Conservation (phyloP, 345 rosid species). For the Reutealis trisperma region DNA sequence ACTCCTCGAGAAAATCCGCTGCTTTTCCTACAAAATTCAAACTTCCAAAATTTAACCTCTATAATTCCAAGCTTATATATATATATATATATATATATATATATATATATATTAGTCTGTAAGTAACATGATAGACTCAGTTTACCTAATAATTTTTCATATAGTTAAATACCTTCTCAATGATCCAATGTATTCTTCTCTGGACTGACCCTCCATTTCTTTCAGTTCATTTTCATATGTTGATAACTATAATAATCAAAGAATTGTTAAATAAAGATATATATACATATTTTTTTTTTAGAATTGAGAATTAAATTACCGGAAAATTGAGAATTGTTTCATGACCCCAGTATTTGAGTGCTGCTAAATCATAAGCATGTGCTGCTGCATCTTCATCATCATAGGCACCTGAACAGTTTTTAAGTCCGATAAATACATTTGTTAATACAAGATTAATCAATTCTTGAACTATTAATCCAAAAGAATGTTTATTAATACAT, state of each 20-base stretch:
- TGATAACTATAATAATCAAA: slow-evolving; percentile 39
- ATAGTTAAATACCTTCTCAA: slow-evolving; percentile 79
- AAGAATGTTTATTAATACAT: slow-evolving; percentile 3
- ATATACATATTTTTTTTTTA: too few species aligned
- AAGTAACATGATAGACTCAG: too few species aligned
- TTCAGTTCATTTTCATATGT: slow-evolving; percentile 63
- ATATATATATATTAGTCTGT: too few species aligned
- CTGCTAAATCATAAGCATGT: slow-evolving; percentile 92
- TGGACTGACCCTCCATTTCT: slow-evolving; percentile 80
- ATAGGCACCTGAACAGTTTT: slow-evolving; percentile 58
- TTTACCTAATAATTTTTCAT: too few species aligned
- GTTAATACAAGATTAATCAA: too few species aligned
- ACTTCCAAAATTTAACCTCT: not conserved
- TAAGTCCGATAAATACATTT: too few species aligned
- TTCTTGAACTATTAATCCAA: too few species aligned
- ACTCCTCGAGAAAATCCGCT: slow-evolving; percentile 95
- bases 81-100: not conserved
- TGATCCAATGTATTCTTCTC: slow-evolving; percentile 84
- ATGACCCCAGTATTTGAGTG: slow-evolving; percentile 89
- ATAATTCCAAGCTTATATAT: not conserved
- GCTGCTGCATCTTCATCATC: slow-evolving; percentile 92
- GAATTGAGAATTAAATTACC: too few species aligned
- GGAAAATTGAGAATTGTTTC: slow-evolving; percentile 86
- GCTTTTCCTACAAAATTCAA: slow-evolving; percentile 59
- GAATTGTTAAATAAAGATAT: not conserved